Evolutionary conservation across 2,329 filamentous ascomycete genomes (phyloP).

Genomic region (Colletotrichum godetiae): DNA sequence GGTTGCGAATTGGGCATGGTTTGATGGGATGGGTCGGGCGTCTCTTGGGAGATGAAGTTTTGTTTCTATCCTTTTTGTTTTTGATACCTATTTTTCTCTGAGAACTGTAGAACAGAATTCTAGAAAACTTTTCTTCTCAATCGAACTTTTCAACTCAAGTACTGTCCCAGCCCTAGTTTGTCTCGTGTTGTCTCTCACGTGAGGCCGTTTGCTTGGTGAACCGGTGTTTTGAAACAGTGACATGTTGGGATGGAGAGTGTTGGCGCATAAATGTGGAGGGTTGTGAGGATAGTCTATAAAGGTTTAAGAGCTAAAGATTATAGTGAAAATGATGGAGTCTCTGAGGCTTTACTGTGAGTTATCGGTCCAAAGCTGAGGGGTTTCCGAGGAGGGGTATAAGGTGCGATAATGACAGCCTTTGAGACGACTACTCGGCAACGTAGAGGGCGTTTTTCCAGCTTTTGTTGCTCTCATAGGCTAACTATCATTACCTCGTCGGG

Average conservation of each 20-base stretch:
- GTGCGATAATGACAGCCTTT: too few species aligned
- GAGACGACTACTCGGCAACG: too few species aligned
- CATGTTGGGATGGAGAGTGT: not conserved
- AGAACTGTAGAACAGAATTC: constrained; percentile 21
- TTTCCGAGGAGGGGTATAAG: too few species aligned
- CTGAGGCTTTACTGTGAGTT: too few species aligned
- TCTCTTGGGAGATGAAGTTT: not conserved
- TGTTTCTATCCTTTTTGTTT: constrained; percentile 4
- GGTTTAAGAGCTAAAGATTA: not conserved
- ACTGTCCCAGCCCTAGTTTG: not conserved
- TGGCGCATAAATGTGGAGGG: not conserved
- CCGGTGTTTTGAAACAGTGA: constrained; percentile 13
- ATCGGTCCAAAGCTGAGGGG: too few species aligned
- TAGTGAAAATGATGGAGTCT: not conserved
- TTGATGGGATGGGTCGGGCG: not conserved
- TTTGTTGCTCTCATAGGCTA: too few species aligned
- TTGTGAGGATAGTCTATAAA: not conserved
- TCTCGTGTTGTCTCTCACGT: not conserved
- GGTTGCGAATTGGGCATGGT: not conserved
- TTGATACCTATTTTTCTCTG: constrained; percentile 24
- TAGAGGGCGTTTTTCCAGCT: too few species aligned
- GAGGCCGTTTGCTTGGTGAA: not conserved
- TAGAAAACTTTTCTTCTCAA: not conserved
- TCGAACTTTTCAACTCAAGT: not conserved
- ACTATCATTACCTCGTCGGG: too few species aligned